Evolutionary conservation across 1,139 yeast species (phyloP).

Genomic region (Magnusiomyces magnusii): DNA sequence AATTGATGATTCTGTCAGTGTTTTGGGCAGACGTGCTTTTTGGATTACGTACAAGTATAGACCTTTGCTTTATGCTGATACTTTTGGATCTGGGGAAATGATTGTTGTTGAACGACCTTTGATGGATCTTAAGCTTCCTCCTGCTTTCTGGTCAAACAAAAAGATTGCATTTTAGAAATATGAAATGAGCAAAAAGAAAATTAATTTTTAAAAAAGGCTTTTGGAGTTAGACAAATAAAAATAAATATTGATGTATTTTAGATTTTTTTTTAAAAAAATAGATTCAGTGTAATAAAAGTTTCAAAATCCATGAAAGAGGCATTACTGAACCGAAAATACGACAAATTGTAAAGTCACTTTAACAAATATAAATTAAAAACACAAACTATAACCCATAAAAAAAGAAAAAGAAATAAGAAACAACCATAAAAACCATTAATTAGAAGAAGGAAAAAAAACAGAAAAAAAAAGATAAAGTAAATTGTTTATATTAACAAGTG

Average conservation of each 20-base stretch:
- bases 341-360: too few relatives aligned
- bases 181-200: neutral
- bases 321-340: too few relatives aligned
- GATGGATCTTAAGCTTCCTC: slow-evolving; percentile 41
- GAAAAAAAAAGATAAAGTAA: too few relatives aligned
- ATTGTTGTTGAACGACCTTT: slow-evolving; percentile 68
- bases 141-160: neutral
- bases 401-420: too few relatives aligned
- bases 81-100: slow-evolving; percentile 51
- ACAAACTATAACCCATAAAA: too few relatives aligned
- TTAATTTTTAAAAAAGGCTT: neutral
- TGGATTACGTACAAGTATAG: slow-evolving; percentile 74
- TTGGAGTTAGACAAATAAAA: neutral
- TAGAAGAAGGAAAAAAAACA: too few relatives aligned
- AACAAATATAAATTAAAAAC: too few relatives aligned
- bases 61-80: slow-evolving; percentile 59
- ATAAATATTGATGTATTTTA: neutral
- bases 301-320: too few relatives aligned
- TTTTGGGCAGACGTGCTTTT: slow-evolving; percentile 40
- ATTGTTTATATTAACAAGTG: too few relatives aligned
- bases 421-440: too few relatives aligned
- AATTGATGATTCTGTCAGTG: slow-evolving; percentile 19
- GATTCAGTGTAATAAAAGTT: too few relatives aligned
- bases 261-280: too few relatives aligned
- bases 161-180: neutral